Evolutionary conservation across 129 eudicot genomes (phyloP), one percentile per base, ranked within the genome.

Genomic region (Lonicera japonica): DNA sequence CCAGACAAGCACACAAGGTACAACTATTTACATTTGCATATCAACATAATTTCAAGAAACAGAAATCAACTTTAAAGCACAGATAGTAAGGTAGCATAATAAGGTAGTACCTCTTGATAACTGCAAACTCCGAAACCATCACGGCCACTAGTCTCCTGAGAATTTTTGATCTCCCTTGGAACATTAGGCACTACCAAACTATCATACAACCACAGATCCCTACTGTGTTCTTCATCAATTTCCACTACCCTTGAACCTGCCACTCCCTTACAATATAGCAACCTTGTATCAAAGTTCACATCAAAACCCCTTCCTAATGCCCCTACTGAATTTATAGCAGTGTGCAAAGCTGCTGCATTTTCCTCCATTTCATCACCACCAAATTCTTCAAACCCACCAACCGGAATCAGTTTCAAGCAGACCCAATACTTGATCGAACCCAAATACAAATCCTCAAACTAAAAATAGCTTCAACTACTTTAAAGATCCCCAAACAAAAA

Each of bases 281-380:
- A 82, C 77, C 97, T 84, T 3, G 90, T 91, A 64, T 91, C 94
- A 58, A 77, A 91, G 74, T 91, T 91, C 18, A 87, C 84, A 78
- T 91, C 97, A 61, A 91, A 91, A 0, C 96, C 97, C 82, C 81
- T 91, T 1, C 97, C 97, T 64, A 91, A 58, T 11, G 97, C 95
- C 77, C 84, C 82, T 29, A 91, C 85, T 17, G 97, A 64, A 78
- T 91, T 77, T 38, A 79, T 63, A 59, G 94, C 94, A 10, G 97
- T 91, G 56, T 91, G 97, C 73, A 86, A 77, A 80, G 95, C 95
- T 64, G 97, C 95, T 47, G 92, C 94, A 81, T 86, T 86, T 77
- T 79, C 94, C 64, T 78, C 97, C 97, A 90, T 90, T 61, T 69
- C 95, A 79, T 82, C 81, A 71, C 65, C 21, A 40, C 65, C 21